Conservation (phyloP, 2,329 filamentous ascomycete species). For the Penicillium sp. region DNA sequence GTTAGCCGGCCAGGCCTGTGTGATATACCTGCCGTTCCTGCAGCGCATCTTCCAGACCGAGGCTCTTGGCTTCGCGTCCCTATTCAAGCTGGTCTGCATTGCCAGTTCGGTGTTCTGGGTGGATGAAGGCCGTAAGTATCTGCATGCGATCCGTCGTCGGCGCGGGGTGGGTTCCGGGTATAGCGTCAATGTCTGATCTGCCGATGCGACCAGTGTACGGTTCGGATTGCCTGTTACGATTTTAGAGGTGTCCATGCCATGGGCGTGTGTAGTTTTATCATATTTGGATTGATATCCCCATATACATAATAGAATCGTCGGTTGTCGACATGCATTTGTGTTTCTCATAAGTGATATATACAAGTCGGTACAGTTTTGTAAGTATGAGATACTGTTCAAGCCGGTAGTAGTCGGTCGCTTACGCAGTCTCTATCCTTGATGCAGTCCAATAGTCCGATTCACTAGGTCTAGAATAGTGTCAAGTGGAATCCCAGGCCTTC, state of each 20-base stretch:
- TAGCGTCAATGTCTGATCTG: conserved; percentile 40
- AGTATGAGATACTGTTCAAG: too few relatives aligned
- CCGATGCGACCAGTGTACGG: neutral
- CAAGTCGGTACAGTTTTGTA: too few relatives aligned
- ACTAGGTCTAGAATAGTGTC: too few relatives aligned
- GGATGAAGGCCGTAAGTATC: conserved; percentile 83
- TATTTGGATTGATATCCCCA: conserved; percentile 6
- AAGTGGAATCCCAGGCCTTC: too few relatives aligned
- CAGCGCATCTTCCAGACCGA: conserved; percentile 97
- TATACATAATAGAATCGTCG: conserved; percentile 8
- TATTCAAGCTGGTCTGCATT: conserved; percentile 68
- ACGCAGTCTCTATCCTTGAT: too few relatives aligned
- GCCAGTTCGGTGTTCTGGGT: conserved; percentile 93
- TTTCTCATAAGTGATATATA: neutral
- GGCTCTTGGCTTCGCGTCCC: conserved; percentile 69
- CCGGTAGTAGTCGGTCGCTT: too few relatives aligned
- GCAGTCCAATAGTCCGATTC: too few relatives aligned
- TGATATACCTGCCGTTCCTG: conserved; percentile 91
- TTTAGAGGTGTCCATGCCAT: conserved; percentile 4
- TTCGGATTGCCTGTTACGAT: conserved; percentile 4
- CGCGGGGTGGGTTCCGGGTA: conserved; percentile 37
- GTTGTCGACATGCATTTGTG: neutral
- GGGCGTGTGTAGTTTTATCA: conserved; percentile 9
- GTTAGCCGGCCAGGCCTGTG: conserved; percentile 78
- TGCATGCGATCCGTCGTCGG: conserved; percentile 29